phyloP scores from a whole-genome alignment of 2,329 filamentous ascomycete genomes.

The Fusarium armeniacum region DNA sequence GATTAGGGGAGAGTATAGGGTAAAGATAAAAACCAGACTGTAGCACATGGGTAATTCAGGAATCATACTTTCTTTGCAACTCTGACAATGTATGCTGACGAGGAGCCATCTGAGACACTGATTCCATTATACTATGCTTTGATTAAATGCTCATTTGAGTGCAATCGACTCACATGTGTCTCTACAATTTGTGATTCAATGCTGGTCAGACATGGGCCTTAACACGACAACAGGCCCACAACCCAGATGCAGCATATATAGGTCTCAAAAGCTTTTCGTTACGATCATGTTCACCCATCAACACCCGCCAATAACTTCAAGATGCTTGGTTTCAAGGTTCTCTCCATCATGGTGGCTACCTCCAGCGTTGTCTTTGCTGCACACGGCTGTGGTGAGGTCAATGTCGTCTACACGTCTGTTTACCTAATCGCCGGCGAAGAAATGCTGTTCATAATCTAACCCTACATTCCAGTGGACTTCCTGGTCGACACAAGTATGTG shows the following conservation, averaged over 20 bases:
- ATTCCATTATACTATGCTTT: too few species aligned
- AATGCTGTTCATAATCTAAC: not conserved
- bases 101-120: too few species aligned
- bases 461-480: not conserved
- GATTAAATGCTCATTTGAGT: not conserved
- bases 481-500: conserved; percentile 9
- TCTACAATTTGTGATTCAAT: not conserved
- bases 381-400: not conserved
- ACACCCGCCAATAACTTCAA: rapidly evolving
- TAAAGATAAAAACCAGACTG: not conserved
- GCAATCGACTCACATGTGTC: too few species aligned
- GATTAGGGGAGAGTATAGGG: not conserved
- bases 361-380: not conserved
- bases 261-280: too few species aligned
- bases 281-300: not conserved
- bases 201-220: not conserved
- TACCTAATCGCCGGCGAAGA: not conserved
- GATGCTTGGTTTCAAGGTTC: not conserved
- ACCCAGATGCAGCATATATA: too few species aligned
- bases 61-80: not conserved
- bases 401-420: not conserved
- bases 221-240: too few species aligned
- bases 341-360: not conserved
- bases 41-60: not conserved
- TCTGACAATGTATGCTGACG: not conserved